These are phyloP conservation scores for Nyctanthes arbortristis DNA, from an alignment of 257 asterid genomes.

Conservation along the genomic window DNA sequence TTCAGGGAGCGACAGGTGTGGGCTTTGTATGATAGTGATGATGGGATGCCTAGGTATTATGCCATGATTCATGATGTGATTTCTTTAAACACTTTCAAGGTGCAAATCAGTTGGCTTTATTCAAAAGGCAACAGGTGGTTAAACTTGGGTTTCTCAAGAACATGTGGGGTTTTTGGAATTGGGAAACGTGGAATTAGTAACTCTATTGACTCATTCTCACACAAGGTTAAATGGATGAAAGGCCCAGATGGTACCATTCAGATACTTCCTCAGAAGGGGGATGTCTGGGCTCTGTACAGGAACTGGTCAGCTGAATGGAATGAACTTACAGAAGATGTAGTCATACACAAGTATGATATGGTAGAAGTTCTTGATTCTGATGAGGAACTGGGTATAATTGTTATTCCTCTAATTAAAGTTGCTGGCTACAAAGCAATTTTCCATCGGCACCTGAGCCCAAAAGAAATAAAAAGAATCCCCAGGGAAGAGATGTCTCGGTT, in stretches of 20 bases:
- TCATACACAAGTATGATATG: constrained; percentile 53
- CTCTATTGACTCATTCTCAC: constrained; percentile 59
- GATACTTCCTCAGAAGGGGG: constrained; percentile 63
- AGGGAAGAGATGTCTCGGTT: constrained; percentile 61
- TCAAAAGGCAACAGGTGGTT: constrained; percentile 50
- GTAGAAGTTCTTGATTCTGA: constrained; percentile 68
- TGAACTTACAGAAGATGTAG: constrained; percentile 58
- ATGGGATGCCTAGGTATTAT: constrained; percentile 76
- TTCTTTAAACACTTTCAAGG: constrained; percentile 60
- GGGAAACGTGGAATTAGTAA: constrained; percentile 40
- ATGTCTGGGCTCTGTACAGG: constrained; percentile 77
- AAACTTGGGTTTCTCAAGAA: constrained; percentile 43
- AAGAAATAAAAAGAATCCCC: constrained; percentile 56
- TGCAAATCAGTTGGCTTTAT: constrained; percentile 55
- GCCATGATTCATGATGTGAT: constrained; percentile 57
- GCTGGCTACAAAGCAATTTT: constrained; percentile 66
- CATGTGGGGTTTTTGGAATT: constrained; percentile 55
- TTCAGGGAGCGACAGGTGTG: constrained; percentile 64
- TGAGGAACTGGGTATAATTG: constrained; percentile 57
- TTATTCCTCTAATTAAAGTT: constrained; percentile 62
- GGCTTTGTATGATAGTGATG: constrained; percentile 72
- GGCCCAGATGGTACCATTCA: constrained; percentile 38
- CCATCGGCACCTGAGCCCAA: constrained; percentile 50
- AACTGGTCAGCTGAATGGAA: constrained; percentile 77
- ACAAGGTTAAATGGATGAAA: constrained; percentile 48